phyloP scores from a whole-genome alignment of 2,329 filamentous ascomycete species.

The Nemania bipapillata region DNA sequence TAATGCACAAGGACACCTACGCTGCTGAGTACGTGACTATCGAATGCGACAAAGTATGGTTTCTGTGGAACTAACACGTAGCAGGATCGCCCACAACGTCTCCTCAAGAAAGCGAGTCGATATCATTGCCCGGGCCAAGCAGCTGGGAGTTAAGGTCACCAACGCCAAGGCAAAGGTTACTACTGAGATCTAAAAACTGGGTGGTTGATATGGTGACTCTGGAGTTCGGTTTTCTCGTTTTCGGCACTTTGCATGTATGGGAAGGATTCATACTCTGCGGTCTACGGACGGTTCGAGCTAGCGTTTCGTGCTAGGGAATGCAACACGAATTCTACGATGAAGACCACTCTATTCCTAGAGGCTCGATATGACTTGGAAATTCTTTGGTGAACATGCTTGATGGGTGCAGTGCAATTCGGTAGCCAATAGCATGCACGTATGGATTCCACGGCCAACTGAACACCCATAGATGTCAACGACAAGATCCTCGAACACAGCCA shows the following conservation, averaged over 20 bases:
- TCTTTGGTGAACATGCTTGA: conserved; percentile 34
- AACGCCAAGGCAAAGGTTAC: conserved; percentile 99
- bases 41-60: not conserved
- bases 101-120: conserved; percentile 99
- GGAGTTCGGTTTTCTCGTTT: conserved; percentile 53
- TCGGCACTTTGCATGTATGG: conserved; percentile 52
- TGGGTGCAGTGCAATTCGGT: conserved; percentile 24
- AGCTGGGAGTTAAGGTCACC: conserved; percentile 99
- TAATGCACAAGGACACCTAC: conserved; percentile 99
- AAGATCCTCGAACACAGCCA: conserved; percentile 20
- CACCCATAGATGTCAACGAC: conserved; percentile 23
- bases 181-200: conserved; percentile 78
- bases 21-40: conserved; percentile 86
- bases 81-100: conserved; percentile 95
- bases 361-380: conserved; percentile 32
- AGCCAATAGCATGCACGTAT: conserved; percentile 20
- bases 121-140: conserved; percentile 96
- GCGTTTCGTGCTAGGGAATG: conserved; percentile 52
- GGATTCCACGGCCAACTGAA: conserved; percentile 21
- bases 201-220: conserved; percentile 45
- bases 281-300: conserved; percentile 53
- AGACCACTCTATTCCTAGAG: conserved; percentile 34
- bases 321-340: conserved; percentile 52
- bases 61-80: conserved; percentile 53
- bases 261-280: conserved; percentile 52